Evolutionary conservation across 1,284 basidiomycete genomes (phyloP).

Genomic region (Trichosporon sp.): DNA sequence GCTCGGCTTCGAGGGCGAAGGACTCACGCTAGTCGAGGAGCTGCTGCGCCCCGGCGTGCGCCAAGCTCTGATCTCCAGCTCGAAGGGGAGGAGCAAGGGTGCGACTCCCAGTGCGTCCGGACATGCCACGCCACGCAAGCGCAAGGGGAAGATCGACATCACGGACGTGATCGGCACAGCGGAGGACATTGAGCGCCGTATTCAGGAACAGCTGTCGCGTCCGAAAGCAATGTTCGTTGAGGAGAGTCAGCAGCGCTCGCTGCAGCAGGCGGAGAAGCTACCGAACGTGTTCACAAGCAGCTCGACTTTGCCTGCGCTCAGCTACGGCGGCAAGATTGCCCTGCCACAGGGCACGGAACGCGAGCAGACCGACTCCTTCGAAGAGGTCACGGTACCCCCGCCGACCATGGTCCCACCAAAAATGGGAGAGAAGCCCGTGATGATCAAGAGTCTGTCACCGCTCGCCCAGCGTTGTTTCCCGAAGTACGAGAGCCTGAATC

Average conservation of each 20-base stretch:
- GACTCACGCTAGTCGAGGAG: constrained; percentile 44
- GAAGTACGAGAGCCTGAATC: constrained; percentile 83
- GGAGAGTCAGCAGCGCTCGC: constrained; percentile 48
- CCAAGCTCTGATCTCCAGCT: constrained; percentile 16
- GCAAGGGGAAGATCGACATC: constrained; percentile 31
- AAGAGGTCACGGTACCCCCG: constrained; percentile 85
- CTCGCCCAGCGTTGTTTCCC: constrained; percentile 83
- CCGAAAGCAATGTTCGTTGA: constrained; percentile 37
- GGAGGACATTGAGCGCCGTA: constrained; percentile 28
- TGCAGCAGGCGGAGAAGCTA: constrained; percentile 56
- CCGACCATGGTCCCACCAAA: constrained; percentile 72
- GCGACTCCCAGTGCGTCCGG: not conserved
- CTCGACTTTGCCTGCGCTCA: constrained; percentile 58
- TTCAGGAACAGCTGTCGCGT: constrained; percentile 38
- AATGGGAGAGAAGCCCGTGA: constrained; percentile 65
- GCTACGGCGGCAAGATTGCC: constrained; percentile 65
- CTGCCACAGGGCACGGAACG: constrained; percentile 79
- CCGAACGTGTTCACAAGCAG: constrained; percentile 86
- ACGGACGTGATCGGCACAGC: constrained; percentile 37
- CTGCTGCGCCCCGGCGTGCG: constrained; percentile 34
- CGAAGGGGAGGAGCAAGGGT: constrained; percentile 17
- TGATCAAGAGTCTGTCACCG: constrained; percentile 68
- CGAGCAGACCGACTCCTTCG: constrained; percentile 49
- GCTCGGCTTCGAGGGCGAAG: constrained; percentile 72
- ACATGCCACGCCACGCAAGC: constrained; percentile 3